A percentile compares a stretch with the other conserved stretches of the same genome.
Conservation (phyloP, 495 filamentous ascomycete genomes). For the Sporormia fimetaria region DNA sequence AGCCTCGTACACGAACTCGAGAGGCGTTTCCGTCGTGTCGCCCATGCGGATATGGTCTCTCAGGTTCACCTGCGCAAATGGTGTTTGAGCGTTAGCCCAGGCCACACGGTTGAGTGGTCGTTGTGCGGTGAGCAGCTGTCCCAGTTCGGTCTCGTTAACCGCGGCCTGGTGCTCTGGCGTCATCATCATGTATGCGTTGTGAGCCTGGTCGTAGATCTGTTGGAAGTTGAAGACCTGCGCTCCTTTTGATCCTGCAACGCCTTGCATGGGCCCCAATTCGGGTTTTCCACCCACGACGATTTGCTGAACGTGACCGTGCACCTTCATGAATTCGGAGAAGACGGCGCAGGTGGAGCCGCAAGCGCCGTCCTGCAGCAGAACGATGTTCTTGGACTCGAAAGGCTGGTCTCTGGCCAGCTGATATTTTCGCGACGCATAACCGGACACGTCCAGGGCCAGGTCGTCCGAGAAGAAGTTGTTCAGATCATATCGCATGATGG, state of each 20-base stretch:
- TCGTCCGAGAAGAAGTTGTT: conserved; percentile 24
- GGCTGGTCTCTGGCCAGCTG: conserved; percentile 16
- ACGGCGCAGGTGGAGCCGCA: conserved; percentile 26
- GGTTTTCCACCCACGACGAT: conserved; percentile 22
- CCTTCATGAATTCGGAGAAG: conserved; percentile 25
- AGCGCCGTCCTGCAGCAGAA: conserved; percentile 23
- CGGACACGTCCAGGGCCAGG: conserved; percentile 14
- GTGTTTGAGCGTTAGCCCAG: background rate
- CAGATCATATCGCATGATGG: conserved; percentile 12
- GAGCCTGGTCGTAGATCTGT: conserved; percentile 7
- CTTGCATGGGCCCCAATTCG: conserved; percentile 20
- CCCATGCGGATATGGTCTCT: conserved; percentile 17
- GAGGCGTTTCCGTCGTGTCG: conserved; percentile 14
- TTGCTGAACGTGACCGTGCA: conserved; percentile 19
- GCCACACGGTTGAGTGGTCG: conserved; percentile 11
- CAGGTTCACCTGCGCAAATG: conserved; percentile 16
- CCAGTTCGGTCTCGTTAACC: conserved; percentile 21
- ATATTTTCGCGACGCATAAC: conserved; percentile 15
- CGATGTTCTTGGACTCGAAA: conserved; percentile 23
- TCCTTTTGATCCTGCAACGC: conserved; percentile 21
- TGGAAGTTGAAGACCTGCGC: conserved; percentile 14
- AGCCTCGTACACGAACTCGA: conserved; percentile 26
- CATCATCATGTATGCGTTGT: background rate
- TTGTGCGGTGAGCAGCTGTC: conserved; percentile 6
- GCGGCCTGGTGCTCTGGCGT: background rate